phyloP scores from a whole-genome alignment of 148 eudicot species.

The Tetragonia tetragonoides region DNA sequence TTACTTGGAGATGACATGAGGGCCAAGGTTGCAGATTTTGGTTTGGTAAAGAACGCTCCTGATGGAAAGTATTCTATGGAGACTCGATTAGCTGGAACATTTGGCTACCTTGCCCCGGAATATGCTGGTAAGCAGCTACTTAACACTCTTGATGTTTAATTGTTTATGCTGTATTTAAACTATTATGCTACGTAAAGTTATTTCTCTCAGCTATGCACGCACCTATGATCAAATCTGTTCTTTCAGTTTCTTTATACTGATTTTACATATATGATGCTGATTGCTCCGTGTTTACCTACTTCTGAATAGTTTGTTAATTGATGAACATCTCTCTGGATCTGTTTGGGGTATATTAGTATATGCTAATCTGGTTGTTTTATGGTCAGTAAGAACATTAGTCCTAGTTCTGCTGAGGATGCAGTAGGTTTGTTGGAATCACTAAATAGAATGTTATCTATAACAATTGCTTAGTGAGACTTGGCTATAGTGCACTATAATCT shows the following conservation, averaged over 20 bases:
- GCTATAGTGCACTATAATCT: not conserved
- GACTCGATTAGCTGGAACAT: conserved; percentile 33
- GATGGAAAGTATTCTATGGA: conserved; percentile 30
- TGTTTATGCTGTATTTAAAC: not conserved
- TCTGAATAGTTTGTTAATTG: not conserved
- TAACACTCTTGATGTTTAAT: not conserved
- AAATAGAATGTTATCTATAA: not conserved
- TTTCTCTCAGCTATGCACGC: too few relatives aligned
- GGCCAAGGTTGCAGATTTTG: conserved; percentile 36
- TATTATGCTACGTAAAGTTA: not conserved
- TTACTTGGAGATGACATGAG: conserved; percentile 33
- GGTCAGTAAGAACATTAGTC: not conserved
- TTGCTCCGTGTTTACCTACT: not conserved
- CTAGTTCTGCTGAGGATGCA: not conserved
- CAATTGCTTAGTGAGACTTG: not conserved
- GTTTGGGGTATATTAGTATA: not conserved
- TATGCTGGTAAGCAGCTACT: conserved; percentile 25
- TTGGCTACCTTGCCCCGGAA: conserved; percentile 35
- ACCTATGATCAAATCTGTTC: too few relatives aligned
- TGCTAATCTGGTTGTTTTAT: not conserved
- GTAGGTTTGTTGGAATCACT: not conserved
- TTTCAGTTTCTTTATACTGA: not conserved
- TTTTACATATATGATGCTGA: not conserved
- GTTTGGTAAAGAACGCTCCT: conserved; percentile 32
- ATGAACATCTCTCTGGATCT: not conserved